Conservation (phyloP, 345 rosid species). For the Punica granatum region DNA sequence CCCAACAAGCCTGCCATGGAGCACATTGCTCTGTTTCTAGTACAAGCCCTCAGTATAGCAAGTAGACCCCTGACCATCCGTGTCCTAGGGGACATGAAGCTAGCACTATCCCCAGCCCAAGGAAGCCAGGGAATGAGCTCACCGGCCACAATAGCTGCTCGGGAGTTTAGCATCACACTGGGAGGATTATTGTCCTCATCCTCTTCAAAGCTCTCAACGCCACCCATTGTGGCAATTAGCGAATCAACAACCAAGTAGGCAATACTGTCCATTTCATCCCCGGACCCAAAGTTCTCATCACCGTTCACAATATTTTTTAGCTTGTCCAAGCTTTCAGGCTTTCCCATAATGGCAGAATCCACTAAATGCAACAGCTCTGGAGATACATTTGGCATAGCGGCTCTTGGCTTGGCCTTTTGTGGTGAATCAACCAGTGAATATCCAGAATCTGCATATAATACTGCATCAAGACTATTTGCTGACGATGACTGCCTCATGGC, state of each 20-base stretch:
- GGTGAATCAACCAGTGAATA: slow-evolving; percentile 63
- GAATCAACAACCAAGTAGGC: slow-evolving; percentile 91
- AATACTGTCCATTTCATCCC: slow-evolving; percentile 70
- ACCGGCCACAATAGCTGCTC: slow-evolving; percentile 95
- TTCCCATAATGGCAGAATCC: slow-evolving; percentile 99
- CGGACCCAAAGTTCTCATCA: slow-evolving; percentile 61
- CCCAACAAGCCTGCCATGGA: slow-evolving; percentile 83
- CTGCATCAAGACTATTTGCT: slow-evolving; percentile 49
- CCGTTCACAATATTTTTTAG: slow-evolving; percentile 85
- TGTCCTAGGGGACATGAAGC: slow-evolving; percentile 85
- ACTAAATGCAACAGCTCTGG: slow-evolving; percentile 96
- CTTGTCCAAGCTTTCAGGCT: slow-evolving; percentile 80
- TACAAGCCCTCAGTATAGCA: slow-evolving; percentile 86
- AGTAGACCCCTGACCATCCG: slow-evolving; percentile 92
- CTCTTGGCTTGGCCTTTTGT: slow-evolving; percentile 54
- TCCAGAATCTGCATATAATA: slow-evolving; percentile 27
- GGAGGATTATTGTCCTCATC: slow-evolving; percentile 95
- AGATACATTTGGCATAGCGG: slow-evolving; percentile 80
- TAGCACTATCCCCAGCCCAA: slow-evolving; percentile 53
- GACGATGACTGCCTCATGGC: slow-evolving; percentile 43
- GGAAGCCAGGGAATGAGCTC: slow-evolving; percentile 94
- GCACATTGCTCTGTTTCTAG: slow-evolving; percentile 99
- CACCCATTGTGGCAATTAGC: slow-evolving; percentile 98
- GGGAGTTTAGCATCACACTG: slow-evolving; percentile 94
- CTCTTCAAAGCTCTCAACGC: slow-evolving; percentile 97